Evolutionary conservation across 306 rosid genomes (phyloP).

Genomic region (Vigna reflexopilosa): DNA sequence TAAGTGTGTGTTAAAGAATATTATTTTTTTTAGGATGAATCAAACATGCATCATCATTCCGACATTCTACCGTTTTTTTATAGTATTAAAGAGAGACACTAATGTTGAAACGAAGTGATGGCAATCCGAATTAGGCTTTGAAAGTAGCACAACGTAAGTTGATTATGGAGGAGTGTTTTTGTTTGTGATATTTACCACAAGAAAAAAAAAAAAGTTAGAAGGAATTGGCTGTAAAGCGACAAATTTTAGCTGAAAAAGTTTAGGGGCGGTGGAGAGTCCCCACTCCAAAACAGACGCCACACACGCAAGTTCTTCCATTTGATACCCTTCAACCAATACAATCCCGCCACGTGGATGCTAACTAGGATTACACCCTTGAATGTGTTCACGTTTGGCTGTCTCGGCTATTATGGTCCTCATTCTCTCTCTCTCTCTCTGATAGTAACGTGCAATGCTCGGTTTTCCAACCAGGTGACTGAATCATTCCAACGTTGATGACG

Average conservation of each 20-base stretch:
- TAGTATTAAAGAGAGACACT: neutral
- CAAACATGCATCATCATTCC: slow-evolving; percentile 15
- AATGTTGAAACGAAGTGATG: neutral
- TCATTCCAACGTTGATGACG: slow-evolving; percentile 44
- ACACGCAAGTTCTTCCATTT: neutral
- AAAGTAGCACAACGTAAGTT: neutral
- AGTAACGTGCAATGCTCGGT: slow-evolving; percentile 21
- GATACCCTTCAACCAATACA: slow-evolving; percentile 8
- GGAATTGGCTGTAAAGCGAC: slow-evolving; percentile 29
- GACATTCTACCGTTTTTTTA: neutral
- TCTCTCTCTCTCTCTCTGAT: slow-evolving; percentile 34
- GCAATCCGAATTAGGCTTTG: neutral
- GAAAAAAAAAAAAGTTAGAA: neutral
- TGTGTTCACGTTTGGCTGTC: slow-evolving; percentile 23
- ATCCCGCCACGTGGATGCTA: slow-evolving; percentile 20
- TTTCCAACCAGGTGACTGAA: slow-evolving; percentile 43
- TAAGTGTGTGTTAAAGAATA: too few species aligned
- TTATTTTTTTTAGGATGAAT: neutral
- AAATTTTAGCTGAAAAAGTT: slow-evolving; percentile 47
- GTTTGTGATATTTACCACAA: neutral
- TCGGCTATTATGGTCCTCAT: slow-evolving; percentile 28
- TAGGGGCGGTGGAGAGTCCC: slow-evolving; percentile 62
- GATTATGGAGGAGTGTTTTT: neutral
- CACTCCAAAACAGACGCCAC: slow-evolving; percentile 38
- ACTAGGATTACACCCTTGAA: slow-evolving; percentile 41